phyloP scores from a whole-genome alignment of 805 yeast species.

The Sugiyamaella mastotermitis region DNA sequence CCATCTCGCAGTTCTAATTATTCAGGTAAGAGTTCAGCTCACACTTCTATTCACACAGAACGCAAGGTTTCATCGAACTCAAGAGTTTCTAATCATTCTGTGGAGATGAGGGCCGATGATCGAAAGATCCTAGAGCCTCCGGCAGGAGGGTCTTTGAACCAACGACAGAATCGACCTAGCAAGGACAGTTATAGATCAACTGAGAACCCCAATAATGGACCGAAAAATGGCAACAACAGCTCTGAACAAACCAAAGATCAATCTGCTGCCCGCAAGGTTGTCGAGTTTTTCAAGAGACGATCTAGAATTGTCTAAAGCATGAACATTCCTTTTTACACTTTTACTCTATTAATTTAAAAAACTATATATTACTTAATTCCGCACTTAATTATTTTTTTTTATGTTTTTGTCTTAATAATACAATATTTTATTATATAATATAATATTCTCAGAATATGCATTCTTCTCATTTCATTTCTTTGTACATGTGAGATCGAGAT shows the following conservation, averaged over 20 bases:
- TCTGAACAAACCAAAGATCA: constrained; percentile 18
- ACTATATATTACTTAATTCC: too few relatives aligned
- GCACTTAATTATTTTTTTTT: too few relatives aligned
- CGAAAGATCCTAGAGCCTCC: constrained; percentile 20
- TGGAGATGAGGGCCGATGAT: constrained; percentile 7
- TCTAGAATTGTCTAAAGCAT: constrained; percentile 24
- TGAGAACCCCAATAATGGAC: too few relatives aligned
- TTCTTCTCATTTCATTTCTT: too few relatives aligned
- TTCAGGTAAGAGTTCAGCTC: too few relatives aligned
- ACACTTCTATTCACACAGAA: neutral
- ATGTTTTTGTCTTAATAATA: too few relatives aligned
- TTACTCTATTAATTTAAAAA: too few relatives aligned
- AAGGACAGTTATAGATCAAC: neutral
- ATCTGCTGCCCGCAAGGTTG: constrained; percentile 29
- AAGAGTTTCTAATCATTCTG: neutral
- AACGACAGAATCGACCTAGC: constrained; percentile 21
- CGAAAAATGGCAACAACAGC: constrained; percentile 3
- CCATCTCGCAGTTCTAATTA: neutral
- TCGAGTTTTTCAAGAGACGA: constrained; percentile 33
- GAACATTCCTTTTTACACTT: too few relatives aligned
- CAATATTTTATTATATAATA: too few relatives aligned
- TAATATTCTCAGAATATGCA: too few relatives aligned
- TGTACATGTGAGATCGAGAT: too few relatives aligned
- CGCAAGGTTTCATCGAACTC: neutral
- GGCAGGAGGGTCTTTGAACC: constrained; percentile 16